Evolutionary conservation across 805 yeast genomes (phyloP).

Genomic region (Candida loeiensis): DNA sequence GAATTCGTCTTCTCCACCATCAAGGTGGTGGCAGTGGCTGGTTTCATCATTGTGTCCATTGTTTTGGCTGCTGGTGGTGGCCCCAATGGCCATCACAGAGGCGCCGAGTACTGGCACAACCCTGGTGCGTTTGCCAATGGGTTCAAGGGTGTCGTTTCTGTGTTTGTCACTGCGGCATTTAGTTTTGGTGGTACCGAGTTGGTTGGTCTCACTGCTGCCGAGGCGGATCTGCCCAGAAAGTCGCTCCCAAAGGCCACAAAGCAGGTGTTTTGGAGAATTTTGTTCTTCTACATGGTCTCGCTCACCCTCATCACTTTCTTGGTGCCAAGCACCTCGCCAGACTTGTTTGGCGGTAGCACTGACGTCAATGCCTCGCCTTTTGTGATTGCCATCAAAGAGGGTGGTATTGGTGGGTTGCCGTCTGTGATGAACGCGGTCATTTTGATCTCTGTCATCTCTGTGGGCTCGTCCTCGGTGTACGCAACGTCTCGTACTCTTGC

Average conservation of each 20-base stretch:
- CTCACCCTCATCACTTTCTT: slow-evolving; percentile 24
- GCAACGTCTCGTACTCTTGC: slow-evolving; percentile 66
- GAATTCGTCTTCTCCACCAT: slow-evolving; percentile 49
- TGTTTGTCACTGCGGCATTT: slow-evolving; percentile 41
- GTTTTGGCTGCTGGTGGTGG: slow-evolving; percentile 54
- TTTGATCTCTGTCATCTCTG: slow-evolving; percentile 63
- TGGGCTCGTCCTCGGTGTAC: slow-evolving; percentile 69
- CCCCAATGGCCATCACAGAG: slow-evolving; percentile 46
- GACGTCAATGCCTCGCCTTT: slow-evolving; percentile 73
- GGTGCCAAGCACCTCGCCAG: slow-evolving; percentile 20
- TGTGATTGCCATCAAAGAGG: slow-evolving; percentile 64
- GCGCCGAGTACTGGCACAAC: slow-evolving; percentile 48
- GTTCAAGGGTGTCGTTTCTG: slow-evolving; percentile 38
- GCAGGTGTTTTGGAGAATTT: slow-evolving; percentile 42
- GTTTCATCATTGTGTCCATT: slow-evolving; percentile 46
- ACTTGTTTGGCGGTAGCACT: slow-evolving; percentile 43
- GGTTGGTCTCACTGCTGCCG: slow-evolving; percentile 42
- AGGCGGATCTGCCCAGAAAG: slow-evolving; percentile 35
- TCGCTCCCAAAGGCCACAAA: slow-evolving; percentile 40
- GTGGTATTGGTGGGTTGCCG: slow-evolving; percentile 64
- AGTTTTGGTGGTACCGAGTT: slow-evolving; percentile 41
- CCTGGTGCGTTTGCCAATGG: slow-evolving; percentile 57
- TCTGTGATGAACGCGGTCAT: slow-evolving; percentile 67
- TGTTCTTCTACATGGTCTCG: slow-evolving; percentile 35
- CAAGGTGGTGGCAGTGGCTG: slow-evolving; percentile 47